Evolutionary conservation across 148 eudicot genomes (phyloP).

Genomic region (Camellia sinensis): DNA sequence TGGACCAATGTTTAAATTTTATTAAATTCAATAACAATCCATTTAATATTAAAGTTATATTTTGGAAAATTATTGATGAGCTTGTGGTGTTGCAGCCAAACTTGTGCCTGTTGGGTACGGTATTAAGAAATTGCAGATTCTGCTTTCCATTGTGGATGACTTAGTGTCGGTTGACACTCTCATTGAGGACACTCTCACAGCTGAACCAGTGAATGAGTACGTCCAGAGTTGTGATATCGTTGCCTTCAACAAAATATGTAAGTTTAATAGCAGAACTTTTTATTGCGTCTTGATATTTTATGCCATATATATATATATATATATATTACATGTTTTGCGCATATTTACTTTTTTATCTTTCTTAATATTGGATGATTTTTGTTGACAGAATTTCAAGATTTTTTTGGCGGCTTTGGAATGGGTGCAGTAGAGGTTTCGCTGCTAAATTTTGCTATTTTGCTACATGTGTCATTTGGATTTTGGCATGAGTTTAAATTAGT

Average conservation of each 20-base stretch:
- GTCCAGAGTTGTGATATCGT: constrained; percentile 96
- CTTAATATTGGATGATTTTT: background rate
- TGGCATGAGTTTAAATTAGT: background rate
- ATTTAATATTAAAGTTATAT: background rate
- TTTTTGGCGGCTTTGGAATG: background rate
- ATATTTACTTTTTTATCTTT: background rate
- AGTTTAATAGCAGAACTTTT: constrained; percentile 15
- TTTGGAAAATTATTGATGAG: background rate
- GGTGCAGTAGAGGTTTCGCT: background rate
- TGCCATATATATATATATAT: background rate
- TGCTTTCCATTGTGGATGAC: constrained; percentile 90
- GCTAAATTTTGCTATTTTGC: background rate
- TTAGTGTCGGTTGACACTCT: constrained; percentile 75
- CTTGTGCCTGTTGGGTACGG: constrained; percentile 92
- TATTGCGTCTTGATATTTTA: background rate
- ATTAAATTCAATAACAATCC: background rate
- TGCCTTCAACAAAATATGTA: constrained; percentile 92
- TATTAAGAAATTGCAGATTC: constrained; percentile 86
- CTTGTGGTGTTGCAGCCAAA: constrained; percentile 53
- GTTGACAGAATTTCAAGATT: constrained; percentile 2
- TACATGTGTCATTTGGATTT: background rate
- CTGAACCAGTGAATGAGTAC: constrained; percentile 76
- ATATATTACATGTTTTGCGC: background rate
- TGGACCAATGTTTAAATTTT: background rate
- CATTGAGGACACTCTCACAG: constrained; percentile 65